Conservation (phyloP, 73 alveolate species). For the Diophrys appendiculata region DNA sequence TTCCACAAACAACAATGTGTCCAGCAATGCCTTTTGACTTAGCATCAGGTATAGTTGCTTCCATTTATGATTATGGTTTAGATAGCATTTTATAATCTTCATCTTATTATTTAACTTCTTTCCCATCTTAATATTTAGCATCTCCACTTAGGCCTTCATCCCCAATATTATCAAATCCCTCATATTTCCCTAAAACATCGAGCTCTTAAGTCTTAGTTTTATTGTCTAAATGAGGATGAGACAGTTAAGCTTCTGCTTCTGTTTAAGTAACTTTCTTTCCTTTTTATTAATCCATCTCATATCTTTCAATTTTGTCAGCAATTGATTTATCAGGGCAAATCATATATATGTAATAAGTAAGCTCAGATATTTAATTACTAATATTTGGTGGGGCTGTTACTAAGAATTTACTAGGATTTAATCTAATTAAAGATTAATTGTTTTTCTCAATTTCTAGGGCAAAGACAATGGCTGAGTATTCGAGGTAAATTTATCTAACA, state of each 20-base stretch:
- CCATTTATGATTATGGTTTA: constrained; percentile 67
- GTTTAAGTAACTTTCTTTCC: background rate
- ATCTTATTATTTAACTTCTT: constrained; percentile 28
- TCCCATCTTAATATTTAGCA: background rate
- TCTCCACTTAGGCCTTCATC: background rate
- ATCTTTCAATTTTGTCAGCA: constrained; percentile 87
- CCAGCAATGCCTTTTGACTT: constrained; percentile 30
- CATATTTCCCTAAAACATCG: constrained; percentile 8
- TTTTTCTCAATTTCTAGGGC: constrained; percentile 93
- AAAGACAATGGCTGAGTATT: constrained; percentile 87
- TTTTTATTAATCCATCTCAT: constrained; percentile 26
- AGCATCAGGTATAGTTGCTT: constrained; percentile 29
- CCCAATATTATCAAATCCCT: constrained; percentile 20
- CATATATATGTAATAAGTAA: constrained; percentile 85
- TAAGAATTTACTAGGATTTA: constrained; percentile 90
- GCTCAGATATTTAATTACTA: no score
- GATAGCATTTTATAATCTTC: constrained; percentile 68
- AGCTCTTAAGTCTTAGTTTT: background rate
- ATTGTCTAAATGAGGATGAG: background rate
- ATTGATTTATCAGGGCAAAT: constrained; percentile 91
- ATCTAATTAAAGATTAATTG: constrained; percentile 76
- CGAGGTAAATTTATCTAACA: constrained; percentile 81
- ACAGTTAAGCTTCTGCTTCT: background rate
- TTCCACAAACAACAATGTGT: constrained; percentile 97
- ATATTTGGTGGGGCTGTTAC: constrained; percentile 80